Conservation (phyloP, 2,329 filamentous ascomycete genomes). For the Beauveria rudraprayagi region DNA sequence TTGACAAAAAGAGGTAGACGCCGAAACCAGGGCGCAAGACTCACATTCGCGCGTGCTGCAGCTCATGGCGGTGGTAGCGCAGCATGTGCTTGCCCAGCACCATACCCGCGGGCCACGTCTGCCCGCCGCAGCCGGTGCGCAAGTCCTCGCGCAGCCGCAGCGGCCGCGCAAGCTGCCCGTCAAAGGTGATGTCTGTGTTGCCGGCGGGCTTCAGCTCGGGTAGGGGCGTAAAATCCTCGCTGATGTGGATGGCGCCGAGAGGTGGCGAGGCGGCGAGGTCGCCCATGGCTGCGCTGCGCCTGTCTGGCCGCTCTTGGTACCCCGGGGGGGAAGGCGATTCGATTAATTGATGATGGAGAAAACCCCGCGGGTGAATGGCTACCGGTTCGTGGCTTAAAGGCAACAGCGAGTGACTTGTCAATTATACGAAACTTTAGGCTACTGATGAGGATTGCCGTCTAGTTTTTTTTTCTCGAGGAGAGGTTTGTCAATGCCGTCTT, state of each 20-base stretch:
- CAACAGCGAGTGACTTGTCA: neutral
- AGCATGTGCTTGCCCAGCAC: conserved; percentile 81
- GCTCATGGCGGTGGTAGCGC: conserved; percentile 55
- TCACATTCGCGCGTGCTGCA: conserved; percentile 64
- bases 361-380: neutral
- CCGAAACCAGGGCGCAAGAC: neutral
- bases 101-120: conserved; percentile 92
- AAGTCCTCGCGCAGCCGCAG: conserved; percentile 80
- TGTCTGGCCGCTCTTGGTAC: too few species aligned
- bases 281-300: neutral
- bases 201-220: conserved; percentile 49
- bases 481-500: conserved; percentile 3
- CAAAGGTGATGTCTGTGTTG: conserved; percentile 53
- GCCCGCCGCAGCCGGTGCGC: conserved; percentile 80
- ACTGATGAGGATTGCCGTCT: neutral
- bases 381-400: neutral
- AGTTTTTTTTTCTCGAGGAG: neutral
- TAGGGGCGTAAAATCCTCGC: conserved; percentile 50
- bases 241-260: conserved; percentile 43
- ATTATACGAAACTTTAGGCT: neutral
- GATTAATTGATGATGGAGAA: neutral
- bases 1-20: neutral
- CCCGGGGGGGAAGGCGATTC: neutral
- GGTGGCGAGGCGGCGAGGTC: conserved; percentile 28
- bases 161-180: conserved; percentile 61